phyloP scores from a whole-genome alignment of 768 basidiomycete species.

The Phylloporus sp. region DNA sequence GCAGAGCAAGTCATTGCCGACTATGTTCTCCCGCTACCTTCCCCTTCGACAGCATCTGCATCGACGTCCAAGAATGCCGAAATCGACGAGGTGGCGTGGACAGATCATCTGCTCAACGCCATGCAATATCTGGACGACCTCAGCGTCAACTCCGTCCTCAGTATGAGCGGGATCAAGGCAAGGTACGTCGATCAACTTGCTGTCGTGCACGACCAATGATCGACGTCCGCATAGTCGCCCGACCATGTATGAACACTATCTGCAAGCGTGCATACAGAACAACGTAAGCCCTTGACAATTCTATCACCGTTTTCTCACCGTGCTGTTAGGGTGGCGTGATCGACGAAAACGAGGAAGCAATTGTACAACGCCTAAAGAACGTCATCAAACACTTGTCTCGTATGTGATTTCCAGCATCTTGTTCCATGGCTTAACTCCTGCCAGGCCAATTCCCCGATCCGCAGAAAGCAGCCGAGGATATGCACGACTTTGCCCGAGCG shows the following conservation, averaged over 20 bases:
- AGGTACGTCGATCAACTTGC: conserved; percentile 36
- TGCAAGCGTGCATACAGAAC: conserved; percentile 70
- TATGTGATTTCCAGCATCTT: conserved; percentile 31
- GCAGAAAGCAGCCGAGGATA: conserved; percentile 70
- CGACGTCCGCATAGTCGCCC: conserved; percentile 51
- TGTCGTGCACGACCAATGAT: background rate
- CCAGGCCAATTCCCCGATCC: conserved; percentile 61
- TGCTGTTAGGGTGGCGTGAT: conserved; percentile 78
- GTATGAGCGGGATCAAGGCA: conserved; percentile 58
- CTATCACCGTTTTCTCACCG: no score
- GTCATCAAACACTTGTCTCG: conserved; percentile 58
- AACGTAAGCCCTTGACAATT: conserved; percentile 75
- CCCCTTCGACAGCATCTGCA: conserved; percentile 31
- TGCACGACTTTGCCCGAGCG: conserved; percentile 75
- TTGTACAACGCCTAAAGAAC: conserved; percentile 50
- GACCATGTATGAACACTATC: conserved; percentile 59
- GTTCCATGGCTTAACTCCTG: background rate
- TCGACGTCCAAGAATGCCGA: conserved; percentile 46
- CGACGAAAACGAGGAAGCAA: conserved; percentile 69
- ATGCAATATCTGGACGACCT: conserved; percentile 65
- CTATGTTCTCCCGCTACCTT: conserved; percentile 79
- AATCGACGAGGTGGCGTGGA: conserved; percentile 80
- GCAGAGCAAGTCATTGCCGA: conserved; percentile 67
- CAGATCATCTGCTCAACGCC: conserved; percentile 70
- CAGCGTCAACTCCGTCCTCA: conserved; percentile 51